These are phyloP conservation scores for Colletotrichum sp. DNA, from an alignment of 2,329 filamentous ascomycete genomes.

Conservation along the genomic window DNA sequence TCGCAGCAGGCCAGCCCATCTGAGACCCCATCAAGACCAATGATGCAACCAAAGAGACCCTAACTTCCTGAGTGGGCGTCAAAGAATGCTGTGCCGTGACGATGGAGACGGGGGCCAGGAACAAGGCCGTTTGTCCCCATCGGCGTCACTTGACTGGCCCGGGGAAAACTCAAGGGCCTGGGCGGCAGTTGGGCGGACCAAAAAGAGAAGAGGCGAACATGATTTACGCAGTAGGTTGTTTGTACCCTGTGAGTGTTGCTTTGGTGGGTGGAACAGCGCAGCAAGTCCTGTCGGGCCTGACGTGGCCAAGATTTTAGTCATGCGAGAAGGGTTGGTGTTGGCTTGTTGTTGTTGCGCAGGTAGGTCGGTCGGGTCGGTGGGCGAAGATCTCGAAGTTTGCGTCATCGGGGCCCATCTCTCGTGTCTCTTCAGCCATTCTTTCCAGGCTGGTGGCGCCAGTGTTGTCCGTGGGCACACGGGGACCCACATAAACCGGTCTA, in stretches of 20 bases:
- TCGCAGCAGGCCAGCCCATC: neutral
- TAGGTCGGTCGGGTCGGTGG: neutral
- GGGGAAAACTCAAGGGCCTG: neutral
- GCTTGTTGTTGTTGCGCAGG: neutral
- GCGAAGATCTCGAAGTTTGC: slow-evolving; percentile 14
- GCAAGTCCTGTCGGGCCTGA: slow-evolving; percentile 8
- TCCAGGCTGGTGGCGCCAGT: neutral
- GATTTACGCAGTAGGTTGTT: neutral
- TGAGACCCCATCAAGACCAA: neutral
- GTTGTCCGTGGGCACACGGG: neutral
- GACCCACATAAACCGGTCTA: neutral
- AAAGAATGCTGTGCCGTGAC: slow-evolving; percentile 1
- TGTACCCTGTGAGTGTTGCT: neutral
- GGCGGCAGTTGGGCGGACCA: neutral
- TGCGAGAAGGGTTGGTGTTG: slow-evolving; percentile 3
- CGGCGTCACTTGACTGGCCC: slow-evolving; percentile 6
- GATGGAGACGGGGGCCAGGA: neutral
- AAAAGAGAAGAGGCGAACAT: neutral
- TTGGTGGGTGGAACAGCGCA: slow-evolving; percentile 1
- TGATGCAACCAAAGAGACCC: slow-evolving; percentile 18
- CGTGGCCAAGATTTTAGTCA: slow-evolving; percentile 19
- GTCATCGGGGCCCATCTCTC: neutral
- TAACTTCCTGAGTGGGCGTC: neutral
- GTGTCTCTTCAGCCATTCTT: neutral
- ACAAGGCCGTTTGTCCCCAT: neutral